Evolutionary conservation across 2,329 filamentous ascomycete species (phyloP).

Genomic region (Xylariaceae sp.): DNA sequence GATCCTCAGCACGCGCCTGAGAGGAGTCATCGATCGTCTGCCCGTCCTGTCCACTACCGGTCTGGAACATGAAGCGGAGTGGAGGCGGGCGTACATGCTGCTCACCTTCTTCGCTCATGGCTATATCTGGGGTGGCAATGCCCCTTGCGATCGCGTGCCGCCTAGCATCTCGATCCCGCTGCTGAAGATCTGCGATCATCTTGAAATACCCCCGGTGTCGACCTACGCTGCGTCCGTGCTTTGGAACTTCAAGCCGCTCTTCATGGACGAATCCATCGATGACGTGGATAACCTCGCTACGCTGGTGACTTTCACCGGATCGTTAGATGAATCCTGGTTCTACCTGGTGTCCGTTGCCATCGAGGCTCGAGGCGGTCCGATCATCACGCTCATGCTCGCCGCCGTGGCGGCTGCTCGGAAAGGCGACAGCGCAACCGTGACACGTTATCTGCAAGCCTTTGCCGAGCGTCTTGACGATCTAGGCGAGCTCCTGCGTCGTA

Average conservation of each 20-base stretch:
- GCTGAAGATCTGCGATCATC: conserved; percentile 64
- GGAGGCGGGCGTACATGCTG: conserved; percentile 87
- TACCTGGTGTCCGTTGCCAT: conserved; percentile 95
- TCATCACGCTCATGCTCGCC: conserved; percentile 80
- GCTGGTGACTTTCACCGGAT: conserved; percentile 86
- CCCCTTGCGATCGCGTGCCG: conserved; percentile 71
- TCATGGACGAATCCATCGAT: conserved; percentile 74
- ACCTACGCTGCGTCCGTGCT: conserved; percentile 88
- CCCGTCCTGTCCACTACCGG: conserved; percentile 78
- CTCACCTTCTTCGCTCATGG: conserved; percentile 88
- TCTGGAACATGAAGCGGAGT: conserved; percentile 79
- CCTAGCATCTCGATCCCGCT: conserved; percentile 78
- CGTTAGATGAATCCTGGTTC: conserved; percentile 97
- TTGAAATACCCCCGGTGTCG: conserved; percentile 87
- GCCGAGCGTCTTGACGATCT: conserved; percentile 86
- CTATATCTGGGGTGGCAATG: conserved; percentile 93
- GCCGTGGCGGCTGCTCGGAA: conserved; percentile 75
- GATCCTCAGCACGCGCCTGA: conserved; percentile 77
- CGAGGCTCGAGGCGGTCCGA: conserved; percentile 81
- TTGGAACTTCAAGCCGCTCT: conserved; percentile 96
- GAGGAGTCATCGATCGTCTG: conserved; percentile 71
- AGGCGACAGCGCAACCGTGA: conserved; percentile 65
- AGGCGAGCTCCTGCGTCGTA: conserved; percentile 68
- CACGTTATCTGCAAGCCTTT: conserved; percentile 69
- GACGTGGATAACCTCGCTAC: conserved; percentile 83